phyloP scores from a whole-genome alignment of 768 basidiomycete species.

The Lactarius hatsudake region DNA sequence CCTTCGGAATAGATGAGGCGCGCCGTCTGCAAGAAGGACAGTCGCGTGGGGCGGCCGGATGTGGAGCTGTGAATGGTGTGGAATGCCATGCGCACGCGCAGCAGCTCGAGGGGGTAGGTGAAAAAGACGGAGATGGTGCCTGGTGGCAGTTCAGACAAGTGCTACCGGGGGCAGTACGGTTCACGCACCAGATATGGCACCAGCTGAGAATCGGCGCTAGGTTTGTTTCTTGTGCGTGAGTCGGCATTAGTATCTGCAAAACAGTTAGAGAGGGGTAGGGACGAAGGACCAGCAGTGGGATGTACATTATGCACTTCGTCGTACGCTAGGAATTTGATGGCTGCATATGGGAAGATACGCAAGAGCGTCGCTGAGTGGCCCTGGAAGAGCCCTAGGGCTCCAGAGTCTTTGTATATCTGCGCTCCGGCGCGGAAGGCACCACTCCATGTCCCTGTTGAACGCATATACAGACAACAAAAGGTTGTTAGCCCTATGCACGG shows the following conservation, averaged over 20 bases:
- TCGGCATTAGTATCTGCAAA: conserved; percentile 79
- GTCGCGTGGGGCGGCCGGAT: conserved; percentile 30
- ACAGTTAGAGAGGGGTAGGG: neutral
- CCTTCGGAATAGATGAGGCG: conserved; percentile 71
- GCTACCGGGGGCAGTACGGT: neutral
- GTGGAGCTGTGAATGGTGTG: conserved; percentile 48
- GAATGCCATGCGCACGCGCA: conserved; percentile 94
- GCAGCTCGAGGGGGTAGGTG: conserved; percentile 94
- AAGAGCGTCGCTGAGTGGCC: conserved; percentile 95
- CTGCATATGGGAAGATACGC: conserved; percentile 95
- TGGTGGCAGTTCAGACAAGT: conserved; percentile 26
- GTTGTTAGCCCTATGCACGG: neutral
- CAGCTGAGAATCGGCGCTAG: conserved; percentile 77
- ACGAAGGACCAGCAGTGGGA: conserved; percentile 10
- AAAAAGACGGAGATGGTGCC: conserved; percentile 85
- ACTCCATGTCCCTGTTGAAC: conserved; percentile 70
- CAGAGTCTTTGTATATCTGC: conserved; percentile 65
- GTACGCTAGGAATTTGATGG: conserved; percentile 96
- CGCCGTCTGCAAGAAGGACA: conserved; percentile 55
- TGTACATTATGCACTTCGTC: conserved; percentile 79
- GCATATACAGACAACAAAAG: neutral
- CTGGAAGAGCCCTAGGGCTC: conserved; percentile 82
- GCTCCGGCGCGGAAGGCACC: conserved; percentile 77
- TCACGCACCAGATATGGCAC: conserved; percentile 76
- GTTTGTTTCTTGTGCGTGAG: conserved; percentile 73